Conservation (phyloP, 257 asterid species). For the Scutellaria baicalensis region DNA sequence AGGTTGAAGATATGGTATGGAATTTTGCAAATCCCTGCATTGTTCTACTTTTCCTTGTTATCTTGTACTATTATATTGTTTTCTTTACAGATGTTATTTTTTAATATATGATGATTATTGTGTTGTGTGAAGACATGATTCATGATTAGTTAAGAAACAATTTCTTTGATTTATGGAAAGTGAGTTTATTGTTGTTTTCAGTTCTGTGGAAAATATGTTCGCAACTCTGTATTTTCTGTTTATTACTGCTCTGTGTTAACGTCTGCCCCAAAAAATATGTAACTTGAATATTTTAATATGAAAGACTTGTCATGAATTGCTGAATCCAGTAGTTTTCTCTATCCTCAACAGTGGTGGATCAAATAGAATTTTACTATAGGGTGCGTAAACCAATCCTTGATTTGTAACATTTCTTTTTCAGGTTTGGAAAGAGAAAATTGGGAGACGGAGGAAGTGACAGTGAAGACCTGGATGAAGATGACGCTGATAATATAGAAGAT, state of each 20-base stretch:
- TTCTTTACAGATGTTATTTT: background rate
- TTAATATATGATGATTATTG: background rate
- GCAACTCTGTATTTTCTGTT: background rate
- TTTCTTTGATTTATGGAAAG: background rate
- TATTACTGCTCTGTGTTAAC: background rate
- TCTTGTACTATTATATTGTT: background rate
- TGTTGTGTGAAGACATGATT: background rate
- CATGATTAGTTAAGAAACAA: background rate
- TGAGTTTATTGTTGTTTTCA: background rate
- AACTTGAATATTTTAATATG: background rate
- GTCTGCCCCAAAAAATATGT: background rate
- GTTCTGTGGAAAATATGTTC: too few species aligned
- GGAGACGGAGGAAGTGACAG: slow-evolving; percentile 65
- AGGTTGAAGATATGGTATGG: slow-evolving; percentile 66
- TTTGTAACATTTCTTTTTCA: slow-evolving; percentile 1
- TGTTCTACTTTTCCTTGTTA: background rate
- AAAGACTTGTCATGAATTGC: background rate
- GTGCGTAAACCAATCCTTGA: background rate
- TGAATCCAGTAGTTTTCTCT: background rate
- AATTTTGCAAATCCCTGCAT: background rate
- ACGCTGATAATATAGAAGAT: slow-evolving; percentile 26
- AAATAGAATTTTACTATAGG: background rate
- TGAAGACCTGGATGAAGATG: slow-evolving; percentile 37
- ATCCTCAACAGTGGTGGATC: background rate
- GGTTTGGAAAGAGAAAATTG: slow-evolving; percentile 74